Evolutionary conservation across 2,329 filamentous ascomycete genomes (phyloP).

Genomic region (Uncinocarpus reesii): DNA sequence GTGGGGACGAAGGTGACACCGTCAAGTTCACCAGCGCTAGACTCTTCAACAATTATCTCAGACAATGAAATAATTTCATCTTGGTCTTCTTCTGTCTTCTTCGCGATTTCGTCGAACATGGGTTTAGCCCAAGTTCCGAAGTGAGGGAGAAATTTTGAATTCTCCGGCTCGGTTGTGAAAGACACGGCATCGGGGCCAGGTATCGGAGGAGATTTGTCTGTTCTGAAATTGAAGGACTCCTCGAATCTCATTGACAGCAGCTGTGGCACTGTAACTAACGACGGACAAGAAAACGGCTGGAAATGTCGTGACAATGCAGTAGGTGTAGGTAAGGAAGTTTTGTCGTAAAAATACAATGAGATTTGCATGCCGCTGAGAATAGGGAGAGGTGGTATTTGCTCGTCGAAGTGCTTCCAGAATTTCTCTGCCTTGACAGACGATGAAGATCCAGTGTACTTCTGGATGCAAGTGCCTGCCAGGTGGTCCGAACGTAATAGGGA

Average conservation of each 20-base stretch:
- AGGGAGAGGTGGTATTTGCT: conserved; percentile 6
- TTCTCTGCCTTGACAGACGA: neutral
- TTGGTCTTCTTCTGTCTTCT: neutral
- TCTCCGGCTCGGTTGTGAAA: neutral
- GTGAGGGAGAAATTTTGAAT: neutral
- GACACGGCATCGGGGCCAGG: conserved; percentile 5
- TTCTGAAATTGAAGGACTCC: neutral
- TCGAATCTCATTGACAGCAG: conserved; percentile 1
- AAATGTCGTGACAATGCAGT: conserved; percentile 2
- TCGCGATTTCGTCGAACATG: neutral
- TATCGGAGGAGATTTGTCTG: neutral
- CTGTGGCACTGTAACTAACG: neutral
- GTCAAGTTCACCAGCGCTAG: neutral
- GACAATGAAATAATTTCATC: neutral
- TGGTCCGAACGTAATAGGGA: neutral
- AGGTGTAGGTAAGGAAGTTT: neutral
- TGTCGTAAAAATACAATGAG: conserved; percentile 1
- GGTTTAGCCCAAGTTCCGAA: conserved; percentile 1
- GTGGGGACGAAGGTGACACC: neutral
- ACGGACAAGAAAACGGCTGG: conserved; percentile 2
- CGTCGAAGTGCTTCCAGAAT: conserved; percentile 3
- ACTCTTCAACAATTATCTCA: neutral
- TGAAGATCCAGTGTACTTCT: neutral
- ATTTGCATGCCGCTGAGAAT: conserved; percentile 5
- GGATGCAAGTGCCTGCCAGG: neutral